Evolutionary conservation across 2,329 filamentous ascomycete genomes (phyloP).

Genomic region (Hysterium pulicare): DNA sequence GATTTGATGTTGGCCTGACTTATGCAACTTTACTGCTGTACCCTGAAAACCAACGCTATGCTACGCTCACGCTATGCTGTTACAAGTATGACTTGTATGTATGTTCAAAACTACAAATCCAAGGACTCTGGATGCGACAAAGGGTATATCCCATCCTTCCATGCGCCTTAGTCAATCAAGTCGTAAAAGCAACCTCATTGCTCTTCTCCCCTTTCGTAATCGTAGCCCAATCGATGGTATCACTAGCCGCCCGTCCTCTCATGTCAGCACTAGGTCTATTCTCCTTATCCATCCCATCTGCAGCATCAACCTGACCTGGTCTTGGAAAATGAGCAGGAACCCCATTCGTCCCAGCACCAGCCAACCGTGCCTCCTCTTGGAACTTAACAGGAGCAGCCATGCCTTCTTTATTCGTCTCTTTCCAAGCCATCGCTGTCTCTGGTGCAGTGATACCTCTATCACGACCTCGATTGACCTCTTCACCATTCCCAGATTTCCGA

Average conservation of each 20-base stretch:
- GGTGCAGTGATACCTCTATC: neutral
- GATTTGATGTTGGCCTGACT: too few species aligned
- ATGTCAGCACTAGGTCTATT: neutral
- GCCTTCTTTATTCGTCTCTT: neutral
- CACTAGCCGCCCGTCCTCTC: neutral
- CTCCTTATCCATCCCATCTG: neutral
- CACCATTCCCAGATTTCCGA: neutral
- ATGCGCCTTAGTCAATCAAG: too few species aligned
- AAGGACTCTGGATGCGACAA: too few species aligned
- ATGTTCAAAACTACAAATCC: too few species aligned
- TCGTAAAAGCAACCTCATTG: neutral
- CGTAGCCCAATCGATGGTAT: neutral
- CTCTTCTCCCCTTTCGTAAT: neutral
- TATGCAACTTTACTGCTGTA: too few species aligned
- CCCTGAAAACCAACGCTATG: too few species aligned
- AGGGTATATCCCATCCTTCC: too few species aligned
- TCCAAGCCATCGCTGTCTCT: neutral
- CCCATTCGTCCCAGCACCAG: neutral
- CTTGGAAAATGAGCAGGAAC: neutral
- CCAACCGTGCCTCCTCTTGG: neutral
- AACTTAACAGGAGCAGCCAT: neutral
- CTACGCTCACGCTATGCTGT: too few species aligned
- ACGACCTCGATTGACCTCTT: too few species aligned
- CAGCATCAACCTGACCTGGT: neutral
- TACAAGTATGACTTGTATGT: too few species aligned